phyloP scores from a whole-genome alignment of 169 alveolate genomes.

The Plasmodium fragile region DNA sequence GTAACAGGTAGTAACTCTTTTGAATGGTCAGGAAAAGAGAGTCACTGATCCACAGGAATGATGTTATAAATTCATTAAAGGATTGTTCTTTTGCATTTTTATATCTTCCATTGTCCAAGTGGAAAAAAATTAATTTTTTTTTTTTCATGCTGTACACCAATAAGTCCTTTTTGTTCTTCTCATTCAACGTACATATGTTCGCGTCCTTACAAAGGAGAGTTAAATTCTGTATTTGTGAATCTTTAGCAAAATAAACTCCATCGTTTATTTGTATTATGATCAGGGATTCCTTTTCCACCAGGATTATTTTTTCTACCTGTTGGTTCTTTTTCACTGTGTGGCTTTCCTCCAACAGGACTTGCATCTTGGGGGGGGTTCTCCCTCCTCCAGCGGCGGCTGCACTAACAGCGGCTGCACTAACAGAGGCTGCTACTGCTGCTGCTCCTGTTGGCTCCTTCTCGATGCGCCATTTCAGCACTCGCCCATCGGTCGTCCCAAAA shows the following conservation, averaged over 20 bases:
- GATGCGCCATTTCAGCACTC: conserved; percentile 1
- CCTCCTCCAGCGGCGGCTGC: not conserved
- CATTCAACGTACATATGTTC: not conserved
- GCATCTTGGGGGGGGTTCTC: not conserved
- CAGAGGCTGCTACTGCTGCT: not conserved
- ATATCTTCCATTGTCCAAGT: conserved; percentile 9
- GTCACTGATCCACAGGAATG: conserved; percentile 20
- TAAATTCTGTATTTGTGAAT: not conserved
- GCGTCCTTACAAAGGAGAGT: conserved; percentile 36
- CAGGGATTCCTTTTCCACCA: conserved; percentile 6
- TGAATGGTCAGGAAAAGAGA: conserved; percentile 27
- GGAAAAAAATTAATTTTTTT: conserved; percentile 23
- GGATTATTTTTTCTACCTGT: conserved; percentile 10
- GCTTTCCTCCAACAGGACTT: not conserved
- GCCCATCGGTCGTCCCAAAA: conserved; percentile 7
- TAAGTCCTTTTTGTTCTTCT: conserved; percentile 3
- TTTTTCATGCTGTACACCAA: conserved; percentile 27
- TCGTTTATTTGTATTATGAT: conserved; percentile 14
- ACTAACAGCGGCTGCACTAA: no score
- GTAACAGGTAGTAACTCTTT: conserved; percentile 29
- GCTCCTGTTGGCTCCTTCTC: not conserved
- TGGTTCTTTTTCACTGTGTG: conserved; percentile 12
- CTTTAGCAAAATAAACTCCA: conserved; percentile 23
- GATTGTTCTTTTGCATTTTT: not conserved
- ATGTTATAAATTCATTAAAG: not conserved